Conservation (phyloP, 192 early-diverging fungal genomes). For the Spizellomyces sp. region DNA sequence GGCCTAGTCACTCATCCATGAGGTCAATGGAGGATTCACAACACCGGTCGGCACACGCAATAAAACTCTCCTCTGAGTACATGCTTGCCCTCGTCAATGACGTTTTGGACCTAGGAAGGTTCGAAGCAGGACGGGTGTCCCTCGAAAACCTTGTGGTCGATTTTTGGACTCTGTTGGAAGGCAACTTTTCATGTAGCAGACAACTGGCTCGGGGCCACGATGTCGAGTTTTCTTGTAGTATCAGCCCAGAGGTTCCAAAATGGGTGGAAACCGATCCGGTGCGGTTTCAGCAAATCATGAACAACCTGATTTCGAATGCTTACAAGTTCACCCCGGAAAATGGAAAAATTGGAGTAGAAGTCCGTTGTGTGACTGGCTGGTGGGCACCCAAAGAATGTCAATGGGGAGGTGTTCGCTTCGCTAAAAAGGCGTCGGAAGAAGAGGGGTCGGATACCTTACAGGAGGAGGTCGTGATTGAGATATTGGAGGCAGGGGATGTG, state of each 20-base stretch:
- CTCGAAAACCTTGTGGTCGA: conserved; percentile 18
- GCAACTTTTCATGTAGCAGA: conserved; percentile 1
- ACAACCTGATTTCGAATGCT: conserved; percentile 16
- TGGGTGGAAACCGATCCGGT: conserved; percentile 31
- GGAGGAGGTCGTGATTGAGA: too few species aligned
- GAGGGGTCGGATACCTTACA: too few species aligned
- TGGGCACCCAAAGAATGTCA: neutral
- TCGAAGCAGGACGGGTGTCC: conserved; percentile 26
- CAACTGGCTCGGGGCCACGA: conserved; percentile 11
- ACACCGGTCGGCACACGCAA: conserved; percentile 23
- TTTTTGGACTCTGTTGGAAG: conserved; percentile 11
- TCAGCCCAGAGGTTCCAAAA: conserved; percentile 16
- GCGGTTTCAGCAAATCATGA: conserved; percentile 27
- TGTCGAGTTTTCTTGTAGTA: neutral
- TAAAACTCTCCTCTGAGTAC: conserved; percentile 32
- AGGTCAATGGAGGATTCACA: neutral
- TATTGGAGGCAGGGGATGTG: too few species aligned
- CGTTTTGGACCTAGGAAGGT: conserved; percentile 29
- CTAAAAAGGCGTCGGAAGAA: too few species aligned
- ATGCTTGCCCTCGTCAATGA: conserved; percentile 40
- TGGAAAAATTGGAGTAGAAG: conserved; percentile 3
- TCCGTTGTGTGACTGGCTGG: neutral
- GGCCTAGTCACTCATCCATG: neutral
- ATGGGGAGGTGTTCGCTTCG: too few species aligned
- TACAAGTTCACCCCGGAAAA: conserved; percentile 24